Base-by-base conservation (phyloP, 1,284 basidiomycete genomes). In the Boletellus sp. region DNA sequence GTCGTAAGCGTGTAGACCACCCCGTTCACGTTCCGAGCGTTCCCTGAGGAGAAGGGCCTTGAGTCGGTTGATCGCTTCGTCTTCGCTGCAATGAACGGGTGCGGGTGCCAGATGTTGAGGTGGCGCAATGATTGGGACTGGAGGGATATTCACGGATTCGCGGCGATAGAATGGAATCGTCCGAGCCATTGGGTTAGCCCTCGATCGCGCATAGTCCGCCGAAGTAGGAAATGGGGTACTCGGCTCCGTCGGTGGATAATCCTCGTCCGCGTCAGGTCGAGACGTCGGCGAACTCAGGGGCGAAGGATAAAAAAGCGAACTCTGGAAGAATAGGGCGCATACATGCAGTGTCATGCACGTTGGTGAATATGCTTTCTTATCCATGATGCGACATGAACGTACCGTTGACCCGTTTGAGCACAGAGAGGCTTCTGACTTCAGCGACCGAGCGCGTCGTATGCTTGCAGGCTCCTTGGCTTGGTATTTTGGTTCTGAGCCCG, bases 61-160 rank as follows among this genome's bases (percentile, higher is more conserved):
- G 10, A 83, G 58, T 1, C 79, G 64, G 2, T 59, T 52, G 41
- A 75, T 72, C 1, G 79, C 76, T 8, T 61, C 48, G 23, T 70
- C 70, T 43, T 77, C 74, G 1, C 45, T 39, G 10, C 64, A 71
- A 14, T 67, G 52, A 2, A 74, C 68, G 0, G 68, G 2, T 0
- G 39, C 34, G 11, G 20, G 69, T 55, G 3, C 63, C 56, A 47
- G 66, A 52, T 51, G 53, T 2, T 54, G 35, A 0, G 80, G 77
- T 3, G 79, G 80, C 0, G 77, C 77, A n/a, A 82, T 73, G 46
- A 79, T 69, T 0, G 80, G 78, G 0, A 80, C 69, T 0, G 54
- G 39, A 3, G 45, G 43, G 1, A 37, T 8, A 2, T 33, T 32
- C 20, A 25, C 14, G 14, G 60, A 52, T 36, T 47, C 40, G 2